Conservation (phyloP, 2,329 filamentous ascomycete genomes). For the Trichoderma asperellum region DNA sequence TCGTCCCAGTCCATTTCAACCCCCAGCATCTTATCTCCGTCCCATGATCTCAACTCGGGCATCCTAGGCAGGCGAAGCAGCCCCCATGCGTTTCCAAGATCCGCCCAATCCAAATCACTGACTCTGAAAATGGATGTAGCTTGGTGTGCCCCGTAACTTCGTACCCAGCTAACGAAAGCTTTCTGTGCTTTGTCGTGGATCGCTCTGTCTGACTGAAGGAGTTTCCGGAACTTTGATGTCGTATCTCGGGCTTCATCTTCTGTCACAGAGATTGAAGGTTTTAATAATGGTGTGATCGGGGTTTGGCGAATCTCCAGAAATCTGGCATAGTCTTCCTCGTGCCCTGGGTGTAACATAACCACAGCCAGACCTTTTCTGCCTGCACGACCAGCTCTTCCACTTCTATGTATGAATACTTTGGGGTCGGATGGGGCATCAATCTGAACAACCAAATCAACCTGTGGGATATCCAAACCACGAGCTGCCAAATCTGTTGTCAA, state of each 20-base stretch:
- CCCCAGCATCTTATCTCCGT: constrained; percentile 67
- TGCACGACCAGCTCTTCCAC: constrained; percentile 87
- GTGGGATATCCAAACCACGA: constrained; percentile 86
- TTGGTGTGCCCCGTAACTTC: constrained; percentile 88
- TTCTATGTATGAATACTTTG: constrained; percentile 93
- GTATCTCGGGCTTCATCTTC: constrained; percentile 62
- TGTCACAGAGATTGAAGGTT: constrained; percentile 60
- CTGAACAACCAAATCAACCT: constrained; percentile 89
- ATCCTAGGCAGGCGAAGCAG: constrained; percentile 87
- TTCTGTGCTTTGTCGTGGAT: constrained; percentile 87
- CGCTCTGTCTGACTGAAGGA: constrained; percentile 56
- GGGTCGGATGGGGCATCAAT: constrained; percentile 82
- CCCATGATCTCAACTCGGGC: constrained; percentile 81
- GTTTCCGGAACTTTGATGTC: constrained; percentile 63
- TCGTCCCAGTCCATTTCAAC: constrained; percentile 68
- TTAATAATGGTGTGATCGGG: constrained; percentile 68
- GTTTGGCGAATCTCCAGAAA: constrained; percentile 89
- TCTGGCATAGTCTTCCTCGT: constrained; percentile 86
- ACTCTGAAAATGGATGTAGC: constrained; percentile 89
- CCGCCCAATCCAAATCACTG: constrained; percentile 80
- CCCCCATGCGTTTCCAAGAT: constrained; percentile 82
- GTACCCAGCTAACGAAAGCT: constrained; percentile 91
- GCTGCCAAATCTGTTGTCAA: constrained; percentile 93
- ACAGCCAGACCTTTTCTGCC: constrained; percentile 84
- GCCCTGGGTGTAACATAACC: constrained; percentile 80